Percentiles rank a stretch among this genome's conserved stretches.
These are phyloP conservation scores for Eimeria tenella DNA, from an alignment of 169 alveolate genomes.

Conservation along the genomic window DNA sequence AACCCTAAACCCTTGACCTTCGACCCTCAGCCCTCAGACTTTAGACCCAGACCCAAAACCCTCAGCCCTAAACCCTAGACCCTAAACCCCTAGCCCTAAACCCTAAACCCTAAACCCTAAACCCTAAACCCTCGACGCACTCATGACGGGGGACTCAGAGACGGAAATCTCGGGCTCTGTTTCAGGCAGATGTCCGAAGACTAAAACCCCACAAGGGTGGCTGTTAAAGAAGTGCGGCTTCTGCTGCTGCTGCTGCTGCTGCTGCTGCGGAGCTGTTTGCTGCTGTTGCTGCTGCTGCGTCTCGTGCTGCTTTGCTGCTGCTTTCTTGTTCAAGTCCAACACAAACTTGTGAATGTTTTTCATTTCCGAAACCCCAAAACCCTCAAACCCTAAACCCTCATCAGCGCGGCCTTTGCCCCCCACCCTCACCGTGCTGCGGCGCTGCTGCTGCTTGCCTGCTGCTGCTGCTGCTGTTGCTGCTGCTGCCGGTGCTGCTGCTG, in stretches of 20 bases:
- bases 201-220: neutral
- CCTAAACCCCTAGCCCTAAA: neutral
- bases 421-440: neutral
- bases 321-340: neutral
- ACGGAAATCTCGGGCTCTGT: neutral
- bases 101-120: conserved; percentile 58
- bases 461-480: too few species aligned
- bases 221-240: neutral
- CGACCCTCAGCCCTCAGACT: too few species aligned
- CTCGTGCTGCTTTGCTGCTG: conserved; percentile 6
- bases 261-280: neutral
- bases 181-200: neutral
- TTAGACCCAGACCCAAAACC: too few species aligned
- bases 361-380: neutral
- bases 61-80: too few species aligned
- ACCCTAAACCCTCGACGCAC: neutral
- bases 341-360: conserved; percentile 8
- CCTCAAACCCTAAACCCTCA: neutral
- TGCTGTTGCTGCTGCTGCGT: neutral
- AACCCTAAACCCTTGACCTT: too few species aligned
- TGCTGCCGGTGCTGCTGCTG: too few species aligned
- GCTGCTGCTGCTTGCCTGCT: too few species aligned
- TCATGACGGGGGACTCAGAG: neutral
- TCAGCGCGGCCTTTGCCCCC: neutral
- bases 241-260: neutral